Percentiles rank a stretch among this genome's conserved stretches.
Conservation (phyloP, 1,139 yeast species). For the Candida anutae region DNA sequence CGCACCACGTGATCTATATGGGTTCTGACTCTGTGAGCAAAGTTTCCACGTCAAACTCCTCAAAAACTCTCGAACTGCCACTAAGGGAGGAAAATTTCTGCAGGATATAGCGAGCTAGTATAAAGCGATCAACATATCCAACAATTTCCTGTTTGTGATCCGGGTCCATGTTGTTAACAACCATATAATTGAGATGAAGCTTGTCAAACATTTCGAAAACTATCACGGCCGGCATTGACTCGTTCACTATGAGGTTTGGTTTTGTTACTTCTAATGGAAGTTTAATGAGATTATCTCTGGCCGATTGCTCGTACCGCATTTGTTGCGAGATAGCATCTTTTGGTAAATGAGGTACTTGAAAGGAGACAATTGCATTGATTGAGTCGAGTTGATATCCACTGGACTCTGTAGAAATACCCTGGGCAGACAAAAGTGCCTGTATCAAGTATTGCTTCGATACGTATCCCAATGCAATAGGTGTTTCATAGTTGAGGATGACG, state of each 20-base stretch:
- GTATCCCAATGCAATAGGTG: conserved; percentile 31
- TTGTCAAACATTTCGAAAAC: conserved; percentile 36
- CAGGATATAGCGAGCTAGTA: conserved; percentile 24
- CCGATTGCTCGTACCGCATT: conserved; percentile 15
- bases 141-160: conserved; percentile 16
- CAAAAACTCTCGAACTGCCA: conserved; percentile 1
- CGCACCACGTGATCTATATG: no score
- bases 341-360: conserved; percentile 10
- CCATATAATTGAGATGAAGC: conserved; percentile 29
- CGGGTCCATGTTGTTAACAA: conserved; percentile 16
- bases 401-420: neutral
- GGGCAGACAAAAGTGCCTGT: conserved; percentile 6
- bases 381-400: no score
- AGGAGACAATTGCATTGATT: neutral
- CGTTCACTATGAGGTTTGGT: conserved; percentile 51
- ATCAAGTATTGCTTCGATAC: conserved; percentile 22
- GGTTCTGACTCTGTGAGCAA: no score
- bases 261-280: conserved; percentile 78
- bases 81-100: conserved; percentile 18
- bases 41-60: conserved; percentile 12
- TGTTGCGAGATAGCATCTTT: conserved; percentile 17
- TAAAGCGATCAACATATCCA: conserved; percentile 37
- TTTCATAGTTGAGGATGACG: conserved; percentile 16
- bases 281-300: conserved; percentile 7
- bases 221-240: conserved; percentile 26